phyloP scores from a whole-genome alignment of 192 early-diverging fungal species.

The Borealophlyctis nickersoniae region DNA sequence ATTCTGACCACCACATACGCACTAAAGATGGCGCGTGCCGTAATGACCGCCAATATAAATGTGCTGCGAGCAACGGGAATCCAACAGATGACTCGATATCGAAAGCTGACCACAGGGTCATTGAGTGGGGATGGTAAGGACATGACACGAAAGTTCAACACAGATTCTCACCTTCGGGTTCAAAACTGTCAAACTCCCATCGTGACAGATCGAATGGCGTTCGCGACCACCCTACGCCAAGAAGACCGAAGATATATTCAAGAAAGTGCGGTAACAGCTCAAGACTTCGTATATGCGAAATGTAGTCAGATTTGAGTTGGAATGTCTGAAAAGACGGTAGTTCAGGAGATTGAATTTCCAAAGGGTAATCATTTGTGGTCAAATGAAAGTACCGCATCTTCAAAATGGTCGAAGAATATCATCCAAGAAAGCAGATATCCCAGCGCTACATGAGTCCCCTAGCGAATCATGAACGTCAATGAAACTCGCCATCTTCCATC shows the following conservation, averaged over 20 bases:
- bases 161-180: constrained; percentile 54
- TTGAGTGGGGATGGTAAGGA: too few species aligned
- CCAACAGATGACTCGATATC: constrained; percentile 40
- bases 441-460: constrained; percentile 43
- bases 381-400: constrained; percentile 57
- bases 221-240: constrained; percentile 56
- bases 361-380: constrained; percentile 1
- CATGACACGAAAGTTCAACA: too few species aligned
- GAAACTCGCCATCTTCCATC: not conserved
- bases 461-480: constrained; percentile 4
- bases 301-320: constrained; percentile 41
- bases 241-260: constrained; percentile 57
- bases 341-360: not conserved
- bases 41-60: constrained; percentile 67
- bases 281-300: constrained; percentile 53
- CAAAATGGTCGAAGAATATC: constrained; percentile 72
- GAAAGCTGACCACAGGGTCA: constrained; percentile 14
- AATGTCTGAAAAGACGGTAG: constrained; percentile 23
- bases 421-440: constrained; percentile 74
- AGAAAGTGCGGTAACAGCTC: constrained; percentile 55
- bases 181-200: constrained; percentile 67
- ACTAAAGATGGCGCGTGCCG: constrained; percentile 66
- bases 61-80: constrained; percentile 66
- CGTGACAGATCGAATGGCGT: constrained; percentile 62
- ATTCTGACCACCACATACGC: constrained; percentile 76